These are phyloP conservation scores for Penicillium cataractarum DNA, from an alignment of 495 filamentous ascomycete species.

Conservation along the genomic window DNA sequence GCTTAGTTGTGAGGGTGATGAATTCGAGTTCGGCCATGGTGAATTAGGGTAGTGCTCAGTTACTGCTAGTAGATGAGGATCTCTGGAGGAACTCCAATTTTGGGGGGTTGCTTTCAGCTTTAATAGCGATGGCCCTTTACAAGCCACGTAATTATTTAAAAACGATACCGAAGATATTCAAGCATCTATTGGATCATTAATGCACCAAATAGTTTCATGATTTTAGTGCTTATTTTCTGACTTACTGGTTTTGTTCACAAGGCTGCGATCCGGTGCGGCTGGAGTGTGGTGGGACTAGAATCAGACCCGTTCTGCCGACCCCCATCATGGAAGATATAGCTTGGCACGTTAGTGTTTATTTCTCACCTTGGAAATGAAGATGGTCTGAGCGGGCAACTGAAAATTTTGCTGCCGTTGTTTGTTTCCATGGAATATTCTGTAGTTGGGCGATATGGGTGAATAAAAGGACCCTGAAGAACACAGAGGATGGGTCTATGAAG, in stretches of 20 bases:
- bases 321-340: not conserved
- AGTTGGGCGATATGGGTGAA: too few species aligned
- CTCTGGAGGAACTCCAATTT: not conserved
- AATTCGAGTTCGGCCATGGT: slow-evolving; percentile 20
- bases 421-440: too few species aligned
- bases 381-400: too few species aligned
- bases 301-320: not conserved
- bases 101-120: not conserved
- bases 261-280: not conserved
- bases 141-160: not conserved
- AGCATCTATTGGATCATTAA: not conserved
- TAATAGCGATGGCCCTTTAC: not conserved
- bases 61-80: not conserved
- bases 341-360: not conserved
- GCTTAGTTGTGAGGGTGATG: slow-evolving; percentile 33
- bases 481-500: not conserved
- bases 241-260: not conserved
- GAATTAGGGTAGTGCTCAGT: not conserved
- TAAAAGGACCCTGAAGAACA: not conserved
- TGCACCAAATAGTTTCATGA: not conserved
- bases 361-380: too few species aligned
- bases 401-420: too few species aligned
- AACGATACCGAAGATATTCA: not conserved
- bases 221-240: not conserved
- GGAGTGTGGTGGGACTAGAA: not conserved